Percentiles rank a stretch among this genome's conserved stretches.
phyloP scores from a whole-genome alignment of 2,329 filamentous ascomycete species.

The Xylaria polymorpha region DNA sequence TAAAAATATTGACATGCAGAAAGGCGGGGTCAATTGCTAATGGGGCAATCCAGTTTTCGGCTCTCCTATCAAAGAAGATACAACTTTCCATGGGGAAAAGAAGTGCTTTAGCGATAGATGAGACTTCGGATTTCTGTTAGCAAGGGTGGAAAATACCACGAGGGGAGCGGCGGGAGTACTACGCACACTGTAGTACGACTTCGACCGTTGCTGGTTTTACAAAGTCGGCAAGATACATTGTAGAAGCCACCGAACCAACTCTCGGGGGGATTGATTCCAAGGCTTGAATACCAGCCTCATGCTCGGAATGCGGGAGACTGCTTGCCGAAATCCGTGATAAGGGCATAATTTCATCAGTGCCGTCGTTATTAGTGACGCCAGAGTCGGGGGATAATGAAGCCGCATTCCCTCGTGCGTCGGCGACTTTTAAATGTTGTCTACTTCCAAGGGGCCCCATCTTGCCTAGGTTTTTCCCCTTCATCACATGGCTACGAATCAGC shows the following conservation, averaged over 20 bases:
- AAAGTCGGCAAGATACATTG: conserved; percentile 32
- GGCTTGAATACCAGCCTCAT: background rate
- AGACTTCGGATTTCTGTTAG: conserved; percentile 25
- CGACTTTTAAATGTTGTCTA: background rate
- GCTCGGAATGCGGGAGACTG: background rate
- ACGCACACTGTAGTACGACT: conserved; percentile 25
- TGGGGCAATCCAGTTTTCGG: conserved; percentile 38
- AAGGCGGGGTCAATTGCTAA: conserved; percentile 33
- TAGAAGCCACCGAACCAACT: conserved; percentile 20
- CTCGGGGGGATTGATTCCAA: background rate
- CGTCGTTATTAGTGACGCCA: background rate
- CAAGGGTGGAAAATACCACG: too few species aligned
- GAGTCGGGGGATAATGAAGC: background rate
- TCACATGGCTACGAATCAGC: conserved; percentile 56
- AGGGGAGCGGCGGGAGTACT: background rate
- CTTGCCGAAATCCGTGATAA: background rate
- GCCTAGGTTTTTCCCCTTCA: conserved; percentile 56
- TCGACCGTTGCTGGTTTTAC: conserved; percentile 25
- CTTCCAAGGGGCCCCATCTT: conserved; percentile 39
- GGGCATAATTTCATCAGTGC: background rate
- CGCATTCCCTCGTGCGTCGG: background rate
- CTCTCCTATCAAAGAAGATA: conserved; percentile 36
- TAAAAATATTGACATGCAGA: conserved; percentile 35
- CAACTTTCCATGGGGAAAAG: conserved; percentile 36
- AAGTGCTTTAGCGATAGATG: conserved; percentile 37